These are phyloP conservation scores for Flaveria bidentis DNA, from an alignment of 129 eudicot species.

Conservation along the genomic window DNA sequence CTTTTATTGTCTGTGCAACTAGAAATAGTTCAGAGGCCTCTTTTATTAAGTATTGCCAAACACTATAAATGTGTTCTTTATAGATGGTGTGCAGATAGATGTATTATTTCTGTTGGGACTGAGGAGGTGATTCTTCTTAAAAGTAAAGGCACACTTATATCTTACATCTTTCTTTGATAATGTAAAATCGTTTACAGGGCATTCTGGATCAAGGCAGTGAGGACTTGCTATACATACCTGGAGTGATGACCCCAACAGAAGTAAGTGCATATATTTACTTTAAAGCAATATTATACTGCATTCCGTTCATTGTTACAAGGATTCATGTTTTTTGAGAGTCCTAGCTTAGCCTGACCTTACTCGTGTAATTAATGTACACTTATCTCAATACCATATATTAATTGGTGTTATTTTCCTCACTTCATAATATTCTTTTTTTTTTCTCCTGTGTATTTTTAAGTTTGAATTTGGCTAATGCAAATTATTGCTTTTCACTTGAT, in stretches of 20 bases:
- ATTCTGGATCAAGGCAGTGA: slow-evolving; percentile 54
- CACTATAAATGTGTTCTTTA: neutral
- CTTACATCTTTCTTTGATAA: neutral
- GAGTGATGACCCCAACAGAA: slow-evolving; percentile 93
- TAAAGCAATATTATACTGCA: too few species aligned
- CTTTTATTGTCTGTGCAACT: neutral
- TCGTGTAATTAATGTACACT: too few species aligned
- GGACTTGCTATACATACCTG: slow-evolving; percentile 69
- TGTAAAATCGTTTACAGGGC: slow-evolving; percentile 45
- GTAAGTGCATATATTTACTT: slow-evolving; percentile 30
- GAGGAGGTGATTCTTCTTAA: neutral
- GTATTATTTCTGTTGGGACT: slow-evolving; percentile 7
- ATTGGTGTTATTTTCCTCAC: neutral
- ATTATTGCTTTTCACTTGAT: neutral
- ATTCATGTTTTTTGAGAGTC: too few species aligned
- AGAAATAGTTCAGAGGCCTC: neutral
- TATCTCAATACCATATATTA: too few species aligned
- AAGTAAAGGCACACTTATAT: neutral
- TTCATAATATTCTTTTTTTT: neutral
- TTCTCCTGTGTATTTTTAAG: neutral
- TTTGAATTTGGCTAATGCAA: slow-evolving; percentile 19
- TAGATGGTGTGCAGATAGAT: slow-evolving; percentile 13
- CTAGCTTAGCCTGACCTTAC: too few species aligned
- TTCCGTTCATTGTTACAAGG: too few species aligned
- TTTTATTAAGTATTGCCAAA: neutral